Conservation (phyloP, 2,329 filamentous ascomycete genomes). For the Aspergillus tubingensis region DNA sequence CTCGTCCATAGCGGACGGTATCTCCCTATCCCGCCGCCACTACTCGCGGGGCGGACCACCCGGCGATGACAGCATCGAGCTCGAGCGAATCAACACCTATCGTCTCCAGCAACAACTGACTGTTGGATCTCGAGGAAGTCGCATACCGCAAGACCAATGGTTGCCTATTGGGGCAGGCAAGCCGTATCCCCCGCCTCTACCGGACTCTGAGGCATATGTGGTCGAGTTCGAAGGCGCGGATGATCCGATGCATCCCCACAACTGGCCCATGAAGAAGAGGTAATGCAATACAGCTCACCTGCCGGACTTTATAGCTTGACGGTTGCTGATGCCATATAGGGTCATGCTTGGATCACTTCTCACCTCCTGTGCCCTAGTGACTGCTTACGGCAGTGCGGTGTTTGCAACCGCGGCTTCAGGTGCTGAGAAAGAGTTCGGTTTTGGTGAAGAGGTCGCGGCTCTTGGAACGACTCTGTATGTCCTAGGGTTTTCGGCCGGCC, state of each 20-base stretch:
- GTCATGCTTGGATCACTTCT: constrained; percentile 19
- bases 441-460: constrained; percentile 43
- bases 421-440: constrained; percentile 52
- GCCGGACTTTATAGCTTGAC: too few species aligned
- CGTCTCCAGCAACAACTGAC: constrained; percentile 22
- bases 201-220: constrained; percentile 54
- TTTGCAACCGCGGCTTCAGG: constrained; percentile 64
- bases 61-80: constrained; percentile 12
- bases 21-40: neutral
- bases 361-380: constrained; percentile 35
- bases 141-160: constrained; percentile 20
- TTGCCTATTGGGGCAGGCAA: constrained; percentile 40
- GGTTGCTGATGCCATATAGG: constrained; percentile 11
- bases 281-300: constrained; percentile 7
- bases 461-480: constrained; percentile 51
- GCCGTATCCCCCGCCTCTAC: constrained; percentile 51
- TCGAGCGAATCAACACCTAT: constrained; percentile 22
- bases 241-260: constrained; percentile 55
- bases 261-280: constrained; percentile 53
- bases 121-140: constrained; percentile 20
- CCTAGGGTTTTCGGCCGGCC: constrained; percentile 58
- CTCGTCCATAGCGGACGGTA: neutral
- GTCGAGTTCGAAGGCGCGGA: constrained; percentile 56
- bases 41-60: neutral
- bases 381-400: constrained; percentile 57